Evolutionary conservation across 345 rosid genomes (phyloP).

Genomic region (Brassica nigra): DNA sequence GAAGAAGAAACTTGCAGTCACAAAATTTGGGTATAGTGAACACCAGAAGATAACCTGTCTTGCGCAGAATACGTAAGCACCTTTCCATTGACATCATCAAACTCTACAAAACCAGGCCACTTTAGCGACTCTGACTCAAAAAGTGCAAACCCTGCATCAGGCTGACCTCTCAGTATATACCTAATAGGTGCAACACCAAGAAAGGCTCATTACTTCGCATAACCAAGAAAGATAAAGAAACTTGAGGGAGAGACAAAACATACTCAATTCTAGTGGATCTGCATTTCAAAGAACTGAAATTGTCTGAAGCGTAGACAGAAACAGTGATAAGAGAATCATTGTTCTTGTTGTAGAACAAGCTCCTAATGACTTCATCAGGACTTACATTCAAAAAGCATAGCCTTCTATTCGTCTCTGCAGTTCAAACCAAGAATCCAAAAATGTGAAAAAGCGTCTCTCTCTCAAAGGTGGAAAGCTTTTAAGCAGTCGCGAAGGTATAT

Average conservation of each 20-base stretch:
- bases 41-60: slow-evolving; percentile 57
- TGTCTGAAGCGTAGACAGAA: slow-evolving; percentile 89
- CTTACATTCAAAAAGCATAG: slow-evolving; percentile 85
- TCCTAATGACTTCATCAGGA: slow-evolving; percentile 88
- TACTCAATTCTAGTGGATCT: slow-evolving; percentile 94
- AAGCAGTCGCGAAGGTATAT: slow-evolving; percentile 9
- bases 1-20: slow-evolving; percentile 9
- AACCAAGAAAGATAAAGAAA: neutral
- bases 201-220: neutral
- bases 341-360: slow-evolving; percentile 90
- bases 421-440: neutral
- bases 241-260: slow-evolving; percentile 23
- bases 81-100: slow-evolving; percentile 97
- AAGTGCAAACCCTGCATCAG: slow-evolving; percentile 94
- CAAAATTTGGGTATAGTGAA: neutral
- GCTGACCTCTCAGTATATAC: slow-evolving; percentile 84
- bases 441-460: neutral
- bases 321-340: slow-evolving; percentile 95
- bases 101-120: slow-evolving; percentile 99
- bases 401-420: slow-evolving; percentile 78
- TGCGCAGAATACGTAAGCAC: slow-evolving; percentile 97
- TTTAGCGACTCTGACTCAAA: slow-evolving; percentile 91
- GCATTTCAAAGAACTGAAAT: slow-evolving; percentile 94
- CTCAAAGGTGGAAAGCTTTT: neutral
- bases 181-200: slow-evolving; percentile 43